phyloP scores from a whole-genome alignment of 2,329 filamentous ascomycete species.

The Aspergillus ustus region DNA sequence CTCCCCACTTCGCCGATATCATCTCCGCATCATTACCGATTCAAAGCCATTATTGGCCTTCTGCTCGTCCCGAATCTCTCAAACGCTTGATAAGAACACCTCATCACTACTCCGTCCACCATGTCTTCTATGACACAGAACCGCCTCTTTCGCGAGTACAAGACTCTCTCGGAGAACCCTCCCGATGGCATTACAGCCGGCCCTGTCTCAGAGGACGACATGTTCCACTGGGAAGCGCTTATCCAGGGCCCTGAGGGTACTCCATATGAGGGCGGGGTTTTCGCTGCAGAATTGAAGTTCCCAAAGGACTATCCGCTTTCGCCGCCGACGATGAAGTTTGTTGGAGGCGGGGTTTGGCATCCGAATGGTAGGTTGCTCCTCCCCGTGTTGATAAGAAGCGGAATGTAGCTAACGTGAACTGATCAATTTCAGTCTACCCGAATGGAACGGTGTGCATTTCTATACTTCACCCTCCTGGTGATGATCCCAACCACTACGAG shows the following conservation, averaged over 20 bases:
- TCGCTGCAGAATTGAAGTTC: conserved; percentile 92
- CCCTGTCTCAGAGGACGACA: conserved; percentile 89
- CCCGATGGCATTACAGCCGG: conserved; percentile 98
- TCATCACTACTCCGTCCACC: background rate
- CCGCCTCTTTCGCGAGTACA: conserved; percentile 95
- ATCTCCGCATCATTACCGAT: conserved; percentile 1
- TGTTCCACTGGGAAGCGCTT: conserved; percentile 93
- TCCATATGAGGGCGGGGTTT: conserved; percentile 93
- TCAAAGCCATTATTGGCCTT: conserved; percentile 1
- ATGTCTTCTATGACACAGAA: conserved; percentile 62
- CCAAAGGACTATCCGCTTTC: conserved; percentile 96
- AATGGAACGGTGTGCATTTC: conserved; percentile 95
- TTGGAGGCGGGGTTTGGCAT: conserved; percentile 87
- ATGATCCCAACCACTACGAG: conserved; percentile 98
- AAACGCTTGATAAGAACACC: background rate
- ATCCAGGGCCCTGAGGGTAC: conserved; percentile 96
- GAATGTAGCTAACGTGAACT: background rate
- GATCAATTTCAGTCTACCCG: conserved; percentile 70
- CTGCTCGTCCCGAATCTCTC: background rate
- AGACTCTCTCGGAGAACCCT: conserved; percentile 87
- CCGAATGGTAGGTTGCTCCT: conserved; percentile 73
- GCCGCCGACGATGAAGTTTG: conserved; percentile 94
- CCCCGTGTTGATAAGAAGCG: background rate
- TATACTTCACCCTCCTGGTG: conserved; percentile 94
- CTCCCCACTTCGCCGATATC: background rate